Evolutionary conservation across 371 early-diverging fungal genomes (phyloP).

Genomic region (Vairimorpha ceranae): DNA sequence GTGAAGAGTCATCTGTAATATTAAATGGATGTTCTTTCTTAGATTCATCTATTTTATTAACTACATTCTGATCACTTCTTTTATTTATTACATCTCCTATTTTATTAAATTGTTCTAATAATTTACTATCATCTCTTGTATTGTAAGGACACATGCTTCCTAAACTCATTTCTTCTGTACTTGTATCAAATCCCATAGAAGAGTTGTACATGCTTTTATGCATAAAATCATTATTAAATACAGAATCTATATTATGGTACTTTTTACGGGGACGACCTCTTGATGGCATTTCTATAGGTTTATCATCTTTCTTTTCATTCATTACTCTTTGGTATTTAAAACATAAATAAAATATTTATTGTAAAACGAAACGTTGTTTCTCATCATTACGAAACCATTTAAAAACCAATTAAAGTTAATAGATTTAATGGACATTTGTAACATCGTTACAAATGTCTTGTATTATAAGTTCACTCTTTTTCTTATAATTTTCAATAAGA

Average conservation of each 20-base stretch:
- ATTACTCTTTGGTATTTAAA: background rate
- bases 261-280: conserved; percentile 38
- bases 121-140: background rate
- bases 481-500: background rate
- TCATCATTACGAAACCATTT: too few species aligned
- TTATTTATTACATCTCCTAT: background rate
- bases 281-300: conserved; percentile 42
- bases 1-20: background rate
- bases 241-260: background rate
- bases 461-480: too few species aligned
- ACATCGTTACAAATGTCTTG: too few species aligned
- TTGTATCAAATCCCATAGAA: background rate
- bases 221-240: background rate
- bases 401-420: too few species aligned
- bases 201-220: background rate
- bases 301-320: conserved; percentile 23
- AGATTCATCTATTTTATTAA: background rate
- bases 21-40: background rate
- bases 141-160: background rate
- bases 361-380: too few species aligned
- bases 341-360: too few species aligned
- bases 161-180: background rate
- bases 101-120: background rate
- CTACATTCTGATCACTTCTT: background rate
- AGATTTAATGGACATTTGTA: too few species aligned